Percentiles rank a stretch among this genome's conserved stretches.
Evolutionary conservation across 306 rosid genomes (phyloP).

Genomic region (Dryas alaskensis): DNA sequence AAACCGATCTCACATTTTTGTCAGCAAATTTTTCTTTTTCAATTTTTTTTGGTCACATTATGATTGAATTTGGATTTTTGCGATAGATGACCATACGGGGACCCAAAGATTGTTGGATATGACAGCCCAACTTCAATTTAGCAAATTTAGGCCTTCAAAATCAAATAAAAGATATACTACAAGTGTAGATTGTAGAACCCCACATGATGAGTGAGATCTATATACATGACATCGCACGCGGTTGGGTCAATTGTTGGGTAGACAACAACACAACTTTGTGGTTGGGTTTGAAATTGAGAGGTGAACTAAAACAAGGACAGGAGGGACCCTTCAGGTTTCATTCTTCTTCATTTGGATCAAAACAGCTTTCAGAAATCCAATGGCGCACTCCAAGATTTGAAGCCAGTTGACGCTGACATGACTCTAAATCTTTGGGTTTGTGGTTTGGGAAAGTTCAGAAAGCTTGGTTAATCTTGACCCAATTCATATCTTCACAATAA

Average conservation of each 20-base stretch:
- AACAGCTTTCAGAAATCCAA: too few relatives aligned
- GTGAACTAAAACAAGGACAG: constrained; percentile 1
- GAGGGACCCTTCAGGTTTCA: background rate
- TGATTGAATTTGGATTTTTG: background rate
- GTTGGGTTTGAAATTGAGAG: constrained; percentile 1
- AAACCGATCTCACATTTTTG: too few relatives aligned
- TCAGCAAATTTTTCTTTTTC: background rate
- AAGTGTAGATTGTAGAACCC: background rate
- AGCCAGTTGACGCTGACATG: background rate
- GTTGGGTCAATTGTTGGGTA: background rate
- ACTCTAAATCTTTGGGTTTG: background rate
- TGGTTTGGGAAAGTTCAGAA: background rate
- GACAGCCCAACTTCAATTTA: constrained; percentile 3
- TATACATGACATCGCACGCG: background rate
- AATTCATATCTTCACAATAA: background rate
- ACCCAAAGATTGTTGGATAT: constrained; percentile 10
- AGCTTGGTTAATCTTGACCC: background rate
- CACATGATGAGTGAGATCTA: background rate
- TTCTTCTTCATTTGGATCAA: too few relatives aligned
- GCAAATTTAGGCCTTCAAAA: constrained; percentile 14
- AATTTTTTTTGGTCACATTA: background rate
- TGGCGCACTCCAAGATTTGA: background rate
- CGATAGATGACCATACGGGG: background rate
- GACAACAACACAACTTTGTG: background rate
- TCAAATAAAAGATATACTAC: background rate